phyloP scores from a whole-genome alignment of 1,284 basidiomycete species.

The Polyporus tsugae region DNA sequence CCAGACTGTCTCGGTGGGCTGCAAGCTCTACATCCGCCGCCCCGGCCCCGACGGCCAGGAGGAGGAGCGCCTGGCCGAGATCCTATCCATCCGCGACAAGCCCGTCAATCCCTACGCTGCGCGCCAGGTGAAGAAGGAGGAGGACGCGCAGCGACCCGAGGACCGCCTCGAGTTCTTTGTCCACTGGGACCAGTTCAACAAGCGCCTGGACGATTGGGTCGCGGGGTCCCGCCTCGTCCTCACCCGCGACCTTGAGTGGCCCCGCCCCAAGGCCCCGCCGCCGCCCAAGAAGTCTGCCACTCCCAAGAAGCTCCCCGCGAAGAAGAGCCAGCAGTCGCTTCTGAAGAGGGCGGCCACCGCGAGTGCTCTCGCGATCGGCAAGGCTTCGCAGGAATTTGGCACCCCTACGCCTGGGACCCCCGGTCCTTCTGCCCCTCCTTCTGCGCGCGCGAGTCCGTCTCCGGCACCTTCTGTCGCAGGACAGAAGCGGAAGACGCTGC shows the following conservation, averaged over 20 bases:
- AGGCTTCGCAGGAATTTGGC: conserved; percentile 36
- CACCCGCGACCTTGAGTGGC: conserved; percentile 93
- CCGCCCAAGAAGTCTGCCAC: conserved; percentile 58
- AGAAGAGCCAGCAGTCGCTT: conserved; percentile 49
- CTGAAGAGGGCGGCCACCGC: conserved; percentile 46
- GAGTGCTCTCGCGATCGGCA: conserved; percentile 40
- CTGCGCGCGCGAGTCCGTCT: conserved; percentile 56
- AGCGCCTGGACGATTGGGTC: conserved; percentile 99
- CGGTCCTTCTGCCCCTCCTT: conserved; percentile 47
- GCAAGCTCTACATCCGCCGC: conserved; percentile 91
- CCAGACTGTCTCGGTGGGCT: conserved; percentile 89
- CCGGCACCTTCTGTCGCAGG: conserved; percentile 64
- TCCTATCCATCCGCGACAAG: conserved; percentile 91
- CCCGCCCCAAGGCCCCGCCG: conserved; percentile 82
- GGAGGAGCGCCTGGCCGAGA: conserved; percentile 93
- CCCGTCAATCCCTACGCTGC: conserved; percentile 70
- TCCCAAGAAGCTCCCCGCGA: conserved; percentile 65
- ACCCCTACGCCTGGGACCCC: conserved; percentile 34
- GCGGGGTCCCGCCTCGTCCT: conserved; percentile 87
- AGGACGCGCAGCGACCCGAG: conserved; percentile 62
- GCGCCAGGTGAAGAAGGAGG: conserved; percentile 46
- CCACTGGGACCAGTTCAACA: conserved; percentile 98
- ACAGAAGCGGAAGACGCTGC: conserved; percentile 70
- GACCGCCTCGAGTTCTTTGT: conserved; percentile 95
- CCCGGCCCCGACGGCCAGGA: conserved; percentile 75